A percentile compares a stretch with the other conserved stretches of the same genome.
phyloP scores from a whole-genome alignment of 768 basidiomycete species.

The Wakefieldia striispora region DNA sequence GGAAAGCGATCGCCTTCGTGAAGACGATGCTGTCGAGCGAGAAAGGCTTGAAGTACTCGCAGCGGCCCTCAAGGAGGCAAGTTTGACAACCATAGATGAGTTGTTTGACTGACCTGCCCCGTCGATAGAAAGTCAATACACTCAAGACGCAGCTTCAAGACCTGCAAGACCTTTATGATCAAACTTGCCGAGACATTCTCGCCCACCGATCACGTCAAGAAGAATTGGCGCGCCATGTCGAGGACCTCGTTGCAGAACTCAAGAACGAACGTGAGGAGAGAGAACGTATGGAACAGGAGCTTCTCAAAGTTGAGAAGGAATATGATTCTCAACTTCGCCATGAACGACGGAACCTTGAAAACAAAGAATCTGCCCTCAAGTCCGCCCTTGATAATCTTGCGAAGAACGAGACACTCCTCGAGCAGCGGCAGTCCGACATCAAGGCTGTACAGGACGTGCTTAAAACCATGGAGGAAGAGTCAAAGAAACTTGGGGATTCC shows the following conservation, averaged over 20 bases:
- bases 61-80: slow-evolving; percentile 77
- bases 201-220: slow-evolving; percentile 71
- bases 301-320: slow-evolving; percentile 57
- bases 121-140: slow-evolving; percentile 60
- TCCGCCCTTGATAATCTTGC: slow-evolving; percentile 62
- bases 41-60: slow-evolving; percentile 67
- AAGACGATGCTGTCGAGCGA: slow-evolving; percentile 72
- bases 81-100: slow-evolving; percentile 8
- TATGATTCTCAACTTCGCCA: slow-evolving; percentile 60
- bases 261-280: slow-evolving; percentile 57
- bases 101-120: neutral
- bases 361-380: slow-evolving; percentile 66
- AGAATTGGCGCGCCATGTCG: slow-evolving; percentile 71
- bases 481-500: slow-evolving; percentile 77
- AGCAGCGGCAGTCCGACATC: slow-evolving; percentile 75
- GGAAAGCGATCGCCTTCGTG: slow-evolving; percentile 61
- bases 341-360: slow-evolving; percentile 63
- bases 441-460: slow-evolving; percentile 68
- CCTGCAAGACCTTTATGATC: slow-evolving; percentile 62
- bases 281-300: slow-evolving; percentile 51
- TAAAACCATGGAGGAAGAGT: slow-evolving; percentile 70
- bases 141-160: slow-evolving; percentile 69
- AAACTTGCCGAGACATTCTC: slow-evolving; percentile 59
- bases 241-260: slow-evolving; percentile 65
- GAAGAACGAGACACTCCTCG: slow-evolving; percentile 59